Evolutionary conservation across 169 alveolate genomes (phyloP).

Genomic region (Neospora caninum): DNA sequence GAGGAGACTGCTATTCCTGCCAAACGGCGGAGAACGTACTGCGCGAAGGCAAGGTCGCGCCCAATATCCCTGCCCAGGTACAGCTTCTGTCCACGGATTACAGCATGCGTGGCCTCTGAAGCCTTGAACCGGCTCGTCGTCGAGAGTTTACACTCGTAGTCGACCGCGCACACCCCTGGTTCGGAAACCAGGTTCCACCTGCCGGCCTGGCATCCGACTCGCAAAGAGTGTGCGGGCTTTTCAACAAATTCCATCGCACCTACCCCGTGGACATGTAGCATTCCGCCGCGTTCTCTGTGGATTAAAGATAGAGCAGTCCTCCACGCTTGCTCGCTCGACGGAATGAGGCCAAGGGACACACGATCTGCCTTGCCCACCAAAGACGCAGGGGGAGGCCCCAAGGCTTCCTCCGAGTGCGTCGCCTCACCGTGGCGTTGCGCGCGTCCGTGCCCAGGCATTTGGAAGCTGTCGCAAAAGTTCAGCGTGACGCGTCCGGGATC

Average conservation of each 20-base stretch:
- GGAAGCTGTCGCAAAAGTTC: slow-evolving; percentile 33
- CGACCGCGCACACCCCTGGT: not conserved
- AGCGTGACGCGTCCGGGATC: slow-evolving; percentile 32
- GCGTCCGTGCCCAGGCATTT: not conserved
- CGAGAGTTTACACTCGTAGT: too few relatives aligned
- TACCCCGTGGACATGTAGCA: slow-evolving; percentile 78
- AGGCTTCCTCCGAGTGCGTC: not conserved
- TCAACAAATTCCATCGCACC: slow-evolving; percentile 12
- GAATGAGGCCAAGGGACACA: slow-evolving; percentile 77
- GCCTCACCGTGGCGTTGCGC: too few relatives aligned
- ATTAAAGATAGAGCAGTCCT: slow-evolving; percentile 73
- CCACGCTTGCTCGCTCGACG: slow-evolving; percentile 78
- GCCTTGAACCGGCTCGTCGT: not conserved
- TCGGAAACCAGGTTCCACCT: not conserved
- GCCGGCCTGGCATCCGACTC: not conserved
- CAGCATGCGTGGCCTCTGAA: not conserved
- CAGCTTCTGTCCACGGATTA: not conserved
- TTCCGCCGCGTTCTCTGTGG: slow-evolving; percentile 73
- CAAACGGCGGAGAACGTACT: not conserved
- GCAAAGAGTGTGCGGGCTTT: not conserved
- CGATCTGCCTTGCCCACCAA: slow-evolving; percentile 71
- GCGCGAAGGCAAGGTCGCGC: not conserved
- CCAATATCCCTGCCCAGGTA: slow-evolving; percentile 28
- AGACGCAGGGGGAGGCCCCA: slow-evolving; percentile 33
- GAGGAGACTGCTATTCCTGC: not conserved